Base-by-base conservation (phyloP, 495 filamentous ascomycete genomes). In the Lasiosphaeris hirsuta region DNA sequence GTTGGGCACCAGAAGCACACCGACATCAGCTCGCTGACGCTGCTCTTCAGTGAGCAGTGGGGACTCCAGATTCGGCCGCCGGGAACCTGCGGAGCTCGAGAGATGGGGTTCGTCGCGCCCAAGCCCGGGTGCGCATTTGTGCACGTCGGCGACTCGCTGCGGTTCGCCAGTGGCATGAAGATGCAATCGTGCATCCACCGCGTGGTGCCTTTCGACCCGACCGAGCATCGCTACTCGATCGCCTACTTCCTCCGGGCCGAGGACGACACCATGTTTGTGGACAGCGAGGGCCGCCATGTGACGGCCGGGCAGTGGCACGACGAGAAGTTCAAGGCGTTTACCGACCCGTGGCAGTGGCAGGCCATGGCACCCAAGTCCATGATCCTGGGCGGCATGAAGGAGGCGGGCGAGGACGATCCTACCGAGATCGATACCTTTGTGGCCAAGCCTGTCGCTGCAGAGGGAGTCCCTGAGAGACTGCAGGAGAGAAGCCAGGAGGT, bases 71-170 rank as follows among this genome's bases (percentile, higher is more conserved):
- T 84, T 55, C 74, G 76, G 0, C 72, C 74, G 1, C 75, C 75
- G 9, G 76, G 72, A 4, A 59, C 65, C 47, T 70, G 71, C 44
- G 70, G 72, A 11, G 63, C 70, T 33, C 68, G 69, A 33, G 71
- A 77, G 61, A 81, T 81, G 75, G 76, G 72, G 18, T 84, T 77
- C 66, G 76, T 85, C 18, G 74, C 63, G 56, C 80, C 81, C 11
- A 69, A 69, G 56, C 60, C 66, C 1, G 78, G 78, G 39, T 72
- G 69, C 58, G 81, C 77, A 18, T 72, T 84, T 56, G 74, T 84
- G 56, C 80, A 84, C 68, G 74, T 85, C 0, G 82, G 82, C 54
- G 82, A 84, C 68, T 79, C 78, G 14, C 69, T 85, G 59, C 77
- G 78, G 37, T 81, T 81, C 61, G 71, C 77, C 6, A 72, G 69